A percentile compares a stretch with the other conserved stretches of the same genome.
Conservation (phyloP, 2,329 filamentous ascomycete genomes). For the Ascochyta viciae-villosae region DNA sequence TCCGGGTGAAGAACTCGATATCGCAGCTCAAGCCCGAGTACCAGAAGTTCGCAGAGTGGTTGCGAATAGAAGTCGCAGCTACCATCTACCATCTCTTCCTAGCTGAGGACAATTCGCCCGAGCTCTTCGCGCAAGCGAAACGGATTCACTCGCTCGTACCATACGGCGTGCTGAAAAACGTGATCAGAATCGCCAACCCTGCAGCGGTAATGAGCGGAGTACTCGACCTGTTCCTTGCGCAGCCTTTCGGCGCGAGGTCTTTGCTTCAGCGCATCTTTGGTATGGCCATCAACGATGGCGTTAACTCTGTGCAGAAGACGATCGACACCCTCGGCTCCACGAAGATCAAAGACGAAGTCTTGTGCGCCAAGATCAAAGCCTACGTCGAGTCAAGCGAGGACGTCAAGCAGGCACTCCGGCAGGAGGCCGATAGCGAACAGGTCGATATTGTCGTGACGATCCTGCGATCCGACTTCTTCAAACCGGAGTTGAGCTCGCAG, state of each 20-base stretch:
- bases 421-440: conserved; percentile 74
- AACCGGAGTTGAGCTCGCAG: conserved; percentile 72
- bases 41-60: conserved; percentile 97
- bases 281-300: conserved; percentile 88
- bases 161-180: conserved; percentile 92
- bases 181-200: conserved; percentile 94
- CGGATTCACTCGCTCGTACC: conserved; percentile 94
- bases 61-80: conserved; percentile 94
- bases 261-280: conserved; percentile 94
- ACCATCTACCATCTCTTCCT: conserved; percentile 97
- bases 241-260: conserved; percentile 89
- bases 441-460: conserved; percentile 88
- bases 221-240: conserved; percentile 92
- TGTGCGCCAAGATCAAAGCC: conserved; percentile 80
- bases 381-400: conserved; percentile 80
- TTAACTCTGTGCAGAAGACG: conserved; percentile 82
- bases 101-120: conserved; percentile 96
- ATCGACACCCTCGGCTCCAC: conserved; percentile 74
- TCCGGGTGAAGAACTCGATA: conserved; percentile 87
- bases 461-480: conserved; percentile 77
- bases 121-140: conserved; percentile 92
- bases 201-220: conserved; percentile 97
- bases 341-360: conserved; percentile 81
- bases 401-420: conserved; percentile 75
- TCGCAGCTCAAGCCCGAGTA: conserved; percentile 91